A percentile compares a stretch with the other conserved stretches of the same genome.
Evolutionary conservation across 495 filamentous ascomycete species (phyloP).

Genomic region (Tuber umbilicatum): DNA sequence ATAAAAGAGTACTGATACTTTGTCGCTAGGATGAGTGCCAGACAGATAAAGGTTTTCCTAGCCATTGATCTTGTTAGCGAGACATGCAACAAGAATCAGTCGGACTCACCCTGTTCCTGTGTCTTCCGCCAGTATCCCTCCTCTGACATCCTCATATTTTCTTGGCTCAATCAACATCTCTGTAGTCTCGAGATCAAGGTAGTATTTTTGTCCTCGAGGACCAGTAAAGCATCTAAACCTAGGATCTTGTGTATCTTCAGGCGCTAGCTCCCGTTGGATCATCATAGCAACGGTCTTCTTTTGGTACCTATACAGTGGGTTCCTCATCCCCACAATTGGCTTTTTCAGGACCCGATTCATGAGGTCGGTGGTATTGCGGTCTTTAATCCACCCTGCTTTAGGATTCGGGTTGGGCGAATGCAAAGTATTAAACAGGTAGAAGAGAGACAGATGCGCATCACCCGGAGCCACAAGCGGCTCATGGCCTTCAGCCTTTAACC

Average conservation of each 20-base stretch:
- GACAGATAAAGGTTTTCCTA: slow-evolving; percentile 84
- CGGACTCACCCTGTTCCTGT: slow-evolving; percentile 48
- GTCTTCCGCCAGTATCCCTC: slow-evolving; percentile 70
- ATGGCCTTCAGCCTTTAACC: slow-evolving; percentile 25
- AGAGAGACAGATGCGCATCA: slow-evolving; percentile 52
- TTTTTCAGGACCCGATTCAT: slow-evolving; percentile 57
- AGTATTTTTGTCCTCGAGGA: slow-evolving; percentile 60
- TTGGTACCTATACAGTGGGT: slow-evolving; percentile 70
- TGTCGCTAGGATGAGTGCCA: slow-evolving; percentile 76
- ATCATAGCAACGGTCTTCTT: slow-evolving; percentile 74
- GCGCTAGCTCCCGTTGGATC: slow-evolving; percentile 71
- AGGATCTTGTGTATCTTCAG: slow-evolving; percentile 63
- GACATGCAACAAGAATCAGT: slow-evolving; percentile 40
- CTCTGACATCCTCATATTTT: slow-evolving; percentile 66
- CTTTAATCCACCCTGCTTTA: slow-evolving; percentile 46
- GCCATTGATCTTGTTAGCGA: slow-evolving; percentile 35
- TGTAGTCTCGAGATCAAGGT: slow-evolving; percentile 62
- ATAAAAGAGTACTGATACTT: slow-evolving; percentile 59
- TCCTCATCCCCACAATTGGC: slow-evolving; percentile 56
- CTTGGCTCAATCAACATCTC: slow-evolving; percentile 56
- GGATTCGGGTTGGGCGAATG: slow-evolving; percentile 60
- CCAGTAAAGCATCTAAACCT: slow-evolving; percentile 54
- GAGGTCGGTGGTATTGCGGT: slow-evolving; percentile 54
- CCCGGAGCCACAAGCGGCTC: not conserved
- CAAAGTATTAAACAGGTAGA: slow-evolving; percentile 81